phyloP scores from a whole-genome alignment of 2,329 filamentous ascomycete species.

The Lasiodiplodia citricola region DNA sequence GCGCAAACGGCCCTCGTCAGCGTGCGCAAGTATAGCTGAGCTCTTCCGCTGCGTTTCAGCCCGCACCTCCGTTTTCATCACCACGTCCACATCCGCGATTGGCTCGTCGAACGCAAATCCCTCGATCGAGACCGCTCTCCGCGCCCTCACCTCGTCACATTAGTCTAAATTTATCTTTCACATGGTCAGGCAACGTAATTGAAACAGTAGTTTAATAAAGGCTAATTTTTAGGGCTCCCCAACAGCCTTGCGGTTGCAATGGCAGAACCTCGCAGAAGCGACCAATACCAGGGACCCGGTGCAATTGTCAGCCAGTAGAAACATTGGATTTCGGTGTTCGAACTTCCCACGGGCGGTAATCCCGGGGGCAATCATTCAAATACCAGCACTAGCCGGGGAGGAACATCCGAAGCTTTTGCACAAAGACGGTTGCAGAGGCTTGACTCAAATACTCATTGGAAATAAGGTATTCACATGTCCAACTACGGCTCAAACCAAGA shows the following conservation, averaged over 20 bases:
- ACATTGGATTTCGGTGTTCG: no score
- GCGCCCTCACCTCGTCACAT: neutral
- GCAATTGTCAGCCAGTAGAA: no score
- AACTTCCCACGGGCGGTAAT: no score
- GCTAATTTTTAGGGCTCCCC: neutral
- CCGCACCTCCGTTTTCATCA: neutral
- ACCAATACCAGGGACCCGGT: no score
- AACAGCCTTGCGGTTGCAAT: neutral
- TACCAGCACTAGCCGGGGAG: no score
- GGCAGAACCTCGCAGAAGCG: no score
- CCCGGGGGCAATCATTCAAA: no score
- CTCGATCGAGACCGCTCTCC: neutral
- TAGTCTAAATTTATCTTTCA: neutral
- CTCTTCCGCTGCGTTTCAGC: neutral
- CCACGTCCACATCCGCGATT: neutral
- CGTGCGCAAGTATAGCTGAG: neutral
- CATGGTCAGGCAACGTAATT: neutral
- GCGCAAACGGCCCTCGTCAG: neutral
- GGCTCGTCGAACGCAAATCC: neutral
- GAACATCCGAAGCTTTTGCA: no score
- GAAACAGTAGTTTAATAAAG: neutral
- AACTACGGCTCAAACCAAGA: neutral
- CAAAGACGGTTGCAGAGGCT: neutral
- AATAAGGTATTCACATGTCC: neutral
- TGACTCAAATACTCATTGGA: neutral